These are phyloP conservation scores for Cotoneaster glaucophyllus DNA, from an alignment of 306 rosid genomes.

Conservation along the genomic window DNA sequence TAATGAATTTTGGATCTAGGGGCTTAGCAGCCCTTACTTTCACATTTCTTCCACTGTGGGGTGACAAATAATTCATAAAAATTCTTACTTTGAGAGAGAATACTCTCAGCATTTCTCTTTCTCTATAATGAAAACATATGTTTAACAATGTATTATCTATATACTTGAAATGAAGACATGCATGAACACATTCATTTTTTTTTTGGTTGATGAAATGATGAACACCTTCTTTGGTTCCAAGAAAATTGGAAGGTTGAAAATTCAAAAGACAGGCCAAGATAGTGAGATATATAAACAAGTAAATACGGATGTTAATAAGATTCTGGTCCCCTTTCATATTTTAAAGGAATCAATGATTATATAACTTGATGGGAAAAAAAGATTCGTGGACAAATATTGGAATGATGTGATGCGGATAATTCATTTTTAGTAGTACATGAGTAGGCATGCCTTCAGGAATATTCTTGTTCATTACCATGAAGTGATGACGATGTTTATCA, in stretches of 20 bases:
- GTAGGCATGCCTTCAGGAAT: too few relatives aligned
- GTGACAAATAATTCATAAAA: too few relatives aligned
- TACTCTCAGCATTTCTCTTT: too few relatives aligned
- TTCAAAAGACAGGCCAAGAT: neutral
- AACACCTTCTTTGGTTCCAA: neutral
- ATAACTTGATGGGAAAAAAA: neutral
- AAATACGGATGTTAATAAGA: neutral
- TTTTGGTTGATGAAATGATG: neutral
- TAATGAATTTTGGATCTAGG: too few relatives aligned
- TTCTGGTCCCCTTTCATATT: neutral
- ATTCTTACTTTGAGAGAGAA: too few relatives aligned
- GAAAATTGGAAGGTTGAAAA: neutral
- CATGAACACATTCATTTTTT: constrained; percentile 6
- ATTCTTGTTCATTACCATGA: accelerated
- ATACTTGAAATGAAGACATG: constrained; percentile 19
- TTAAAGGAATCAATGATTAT: neutral
- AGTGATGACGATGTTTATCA: too few relatives aligned
- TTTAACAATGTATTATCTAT: neutral
- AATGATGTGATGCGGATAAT: neutral
- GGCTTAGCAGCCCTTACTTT: too few relatives aligned
- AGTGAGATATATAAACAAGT: neutral
- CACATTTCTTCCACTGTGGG: too few relatives aligned
- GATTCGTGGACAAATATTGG: neutral
- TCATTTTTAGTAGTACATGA: neutral
- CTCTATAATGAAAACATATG: neutral